phyloP scores from a whole-genome alignment of 352 stramenopile genomes.

The Pythium scleroteichum region DNA sequence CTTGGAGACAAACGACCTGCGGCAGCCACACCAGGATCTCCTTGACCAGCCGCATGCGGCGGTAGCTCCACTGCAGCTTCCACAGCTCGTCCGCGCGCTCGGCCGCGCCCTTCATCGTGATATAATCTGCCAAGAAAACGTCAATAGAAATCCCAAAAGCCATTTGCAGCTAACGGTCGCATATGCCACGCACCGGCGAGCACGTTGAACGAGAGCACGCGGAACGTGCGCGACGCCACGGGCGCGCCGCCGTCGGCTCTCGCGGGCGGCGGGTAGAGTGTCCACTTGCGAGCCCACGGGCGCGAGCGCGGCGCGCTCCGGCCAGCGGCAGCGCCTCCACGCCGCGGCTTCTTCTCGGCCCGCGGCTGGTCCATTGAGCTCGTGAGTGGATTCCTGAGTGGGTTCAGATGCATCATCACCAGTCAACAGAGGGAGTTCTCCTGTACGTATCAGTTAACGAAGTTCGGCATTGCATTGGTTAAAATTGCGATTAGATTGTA shows the following conservation, averaged over 20 bases:
- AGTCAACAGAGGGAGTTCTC: background rate
- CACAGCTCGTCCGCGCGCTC: slow-evolving; percentile 30
- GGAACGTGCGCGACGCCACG: slow-evolving; percentile 44
- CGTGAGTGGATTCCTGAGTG: slow-evolving; percentile 5
- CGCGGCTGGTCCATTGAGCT: slow-evolving; percentile 1
- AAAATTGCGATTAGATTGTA: too few species aligned
- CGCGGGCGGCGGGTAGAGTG: slow-evolving; percentile 41
- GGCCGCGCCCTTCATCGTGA: slow-evolving; percentile 37
- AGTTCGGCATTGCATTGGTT: background rate
- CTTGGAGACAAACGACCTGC: slow-evolving; percentile 63
- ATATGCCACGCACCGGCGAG: slow-evolving; percentile 38
- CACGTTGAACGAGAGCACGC: slow-evolving; percentile 75
- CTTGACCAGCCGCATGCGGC: slow-evolving; percentile 41
- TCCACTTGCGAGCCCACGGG: slow-evolving; percentile 44
- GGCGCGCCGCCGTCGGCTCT: slow-evolving; percentile 24
- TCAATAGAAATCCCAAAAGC: too few species aligned
- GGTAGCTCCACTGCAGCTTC: slow-evolving; percentile 67
- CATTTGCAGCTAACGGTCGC: too few species aligned
- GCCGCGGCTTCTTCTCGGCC: slow-evolving; percentile 2
- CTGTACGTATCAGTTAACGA: background rate
- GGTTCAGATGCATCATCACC: background rate
- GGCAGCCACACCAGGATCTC: slow-evolving; percentile 54
- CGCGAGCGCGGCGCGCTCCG: slow-evolving; percentile 1
- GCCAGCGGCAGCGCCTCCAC: background rate
- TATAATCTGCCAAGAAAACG: slow-evolving; percentile 44